Evolutionary conservation across 2,329 filamentous ascomycete species (phyloP), one percentile per base, ranked within the genome.

Genomic region (Fusarium nodosum): DNA sequence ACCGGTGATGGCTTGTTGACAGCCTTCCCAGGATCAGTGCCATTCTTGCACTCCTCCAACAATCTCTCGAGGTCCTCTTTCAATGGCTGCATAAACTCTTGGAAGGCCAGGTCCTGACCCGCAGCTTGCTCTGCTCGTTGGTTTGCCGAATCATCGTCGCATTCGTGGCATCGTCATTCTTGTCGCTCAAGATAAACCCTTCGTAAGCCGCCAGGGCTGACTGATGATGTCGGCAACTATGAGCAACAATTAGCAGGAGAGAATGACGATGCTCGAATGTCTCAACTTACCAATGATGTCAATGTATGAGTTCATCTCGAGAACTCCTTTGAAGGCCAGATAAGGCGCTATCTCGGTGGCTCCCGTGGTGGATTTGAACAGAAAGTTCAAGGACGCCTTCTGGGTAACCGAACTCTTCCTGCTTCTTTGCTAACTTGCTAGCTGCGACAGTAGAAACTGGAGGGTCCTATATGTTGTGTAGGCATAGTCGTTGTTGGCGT

Each of bases 211-310:
- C 26, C 4, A 39, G 15, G 1, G 33, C 54, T 9, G 34, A 12
- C 1, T 33, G n/a, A 1, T 9, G 7, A 53, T 11, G 0, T 41
- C 46, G 5, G 33, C 8, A 0, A 41, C 54, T 41, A 7, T 31
- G 18, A 2, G 5, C 3, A 5, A 5, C 3, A 9, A 9, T 51
- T 20, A 51, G 34, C 3, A 3, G 8, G 18, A 15, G 4, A 2
- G 5, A 2, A 2, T 2, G n/a, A n/a, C 3, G 11, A 6, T 12
- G 12, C 8, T 36, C 7, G 10, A 7, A 20, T 7, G 15, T 0
- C 5, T 16, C 0, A 10, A 30, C 24, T 51, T 51, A 56, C 44
- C 7, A 7, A 39, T 20, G 3, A 39, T n/a, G 7, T 52, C 33
- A 0, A 39, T 5, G 6, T 52, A 56, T 0, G 26, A 56, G 10